These are phyloP conservation scores for Sugiyamaella sp. DNA, from an alignment of 1,139 yeast genomes.

Conservation along the genomic window DNA sequence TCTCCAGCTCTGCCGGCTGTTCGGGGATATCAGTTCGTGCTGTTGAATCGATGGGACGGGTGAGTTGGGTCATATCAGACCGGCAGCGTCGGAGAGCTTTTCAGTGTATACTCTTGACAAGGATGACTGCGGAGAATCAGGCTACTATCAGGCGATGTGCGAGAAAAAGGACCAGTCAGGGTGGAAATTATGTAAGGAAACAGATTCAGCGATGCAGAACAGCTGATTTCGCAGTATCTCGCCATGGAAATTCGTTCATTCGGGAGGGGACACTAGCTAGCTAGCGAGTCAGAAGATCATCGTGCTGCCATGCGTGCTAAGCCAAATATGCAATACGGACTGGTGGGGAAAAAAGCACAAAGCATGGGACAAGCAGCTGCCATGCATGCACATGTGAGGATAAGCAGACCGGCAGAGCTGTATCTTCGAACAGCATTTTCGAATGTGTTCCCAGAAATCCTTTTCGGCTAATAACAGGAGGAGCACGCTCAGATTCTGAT, in stretches of 20 bases:
- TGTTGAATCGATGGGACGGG: no score
- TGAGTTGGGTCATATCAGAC: no score
- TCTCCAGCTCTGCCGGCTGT: no score
- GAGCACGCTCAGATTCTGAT: not conserved
- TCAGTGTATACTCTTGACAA: no score
- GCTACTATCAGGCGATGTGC: no score
- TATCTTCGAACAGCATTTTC: not conserved
- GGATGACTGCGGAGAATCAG: no score
- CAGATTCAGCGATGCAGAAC: no score
- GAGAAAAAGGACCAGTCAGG: no score
- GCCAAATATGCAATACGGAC: constrained; percentile 1
- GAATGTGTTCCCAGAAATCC: not conserved
- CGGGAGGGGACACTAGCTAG: not conserved
- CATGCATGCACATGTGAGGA: not conserved
- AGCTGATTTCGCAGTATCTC: no score
- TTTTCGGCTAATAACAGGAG: not conserved
- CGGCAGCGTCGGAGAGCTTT: no score
- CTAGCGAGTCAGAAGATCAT: constrained; percentile 2
- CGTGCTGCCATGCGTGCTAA: constrained; percentile 1
- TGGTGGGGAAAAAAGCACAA: not conserved
- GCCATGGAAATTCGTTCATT: not conserved
- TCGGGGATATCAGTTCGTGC: no score
- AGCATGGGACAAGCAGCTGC: not conserved
- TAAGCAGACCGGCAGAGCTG: not conserved
- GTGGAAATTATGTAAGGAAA: no score